phyloP scores from a whole-genome alignment of 2,329 filamentous ascomycete species.

The Chaetomium olivaceum region DNA sequence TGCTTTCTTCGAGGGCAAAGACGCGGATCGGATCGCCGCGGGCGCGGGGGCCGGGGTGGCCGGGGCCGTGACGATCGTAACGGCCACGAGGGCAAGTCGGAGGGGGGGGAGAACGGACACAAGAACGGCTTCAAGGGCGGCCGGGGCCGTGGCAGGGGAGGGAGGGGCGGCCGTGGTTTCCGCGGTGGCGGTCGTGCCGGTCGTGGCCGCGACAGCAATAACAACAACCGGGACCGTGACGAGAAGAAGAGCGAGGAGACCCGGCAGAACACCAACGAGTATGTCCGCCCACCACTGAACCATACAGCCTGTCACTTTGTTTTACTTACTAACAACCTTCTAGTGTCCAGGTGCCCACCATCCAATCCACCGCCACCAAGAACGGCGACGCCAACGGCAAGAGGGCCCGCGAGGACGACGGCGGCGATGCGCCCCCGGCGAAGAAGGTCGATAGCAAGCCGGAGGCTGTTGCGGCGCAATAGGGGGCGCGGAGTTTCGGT shows the following conservation, averaged over 20 bases:
- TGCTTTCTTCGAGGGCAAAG: constrained; percentile 52
- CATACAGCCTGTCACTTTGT: background rate
- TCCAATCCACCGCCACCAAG: constrained; percentile 44
- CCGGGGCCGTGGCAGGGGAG: constrained; percentile 43
- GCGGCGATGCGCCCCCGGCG: constrained; percentile 49
- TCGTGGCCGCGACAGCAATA: constrained; percentile 1
- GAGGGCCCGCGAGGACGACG: constrained; percentile 55
- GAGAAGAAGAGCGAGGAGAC: constrained; percentile 38
- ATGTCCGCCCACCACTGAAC: constrained; percentile 26
- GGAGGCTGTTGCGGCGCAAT: constrained; percentile 34
- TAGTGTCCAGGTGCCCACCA: constrained; percentile 44
- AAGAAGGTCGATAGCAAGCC: constrained; percentile 64
- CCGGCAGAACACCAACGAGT: constrained; percentile 38
- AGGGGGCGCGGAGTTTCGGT: background rate
- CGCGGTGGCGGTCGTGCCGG: constrained; percentile 35
- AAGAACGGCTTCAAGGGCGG: constrained; percentile 55
- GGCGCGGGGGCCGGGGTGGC: constrained; percentile 39
- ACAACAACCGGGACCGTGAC: constrained; percentile 34
- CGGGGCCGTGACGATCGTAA: constrained; percentile 41
- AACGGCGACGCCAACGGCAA: constrained; percentile 49
- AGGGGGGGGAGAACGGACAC: constrained; percentile 52
- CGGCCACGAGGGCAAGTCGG: constrained; percentile 54
- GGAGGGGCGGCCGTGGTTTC: constrained; percentile 42
- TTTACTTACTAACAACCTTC: constrained; percentile 30
- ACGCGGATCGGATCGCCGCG: constrained; percentile 40